A percentile compares a stretch with the other conserved stretches of the same genome.
These are phyloP conservation scores for Sphagnurus paluster DNA, from an alignment of 1,284 basidiomycete genomes.

Conservation along the genomic window DNA sequence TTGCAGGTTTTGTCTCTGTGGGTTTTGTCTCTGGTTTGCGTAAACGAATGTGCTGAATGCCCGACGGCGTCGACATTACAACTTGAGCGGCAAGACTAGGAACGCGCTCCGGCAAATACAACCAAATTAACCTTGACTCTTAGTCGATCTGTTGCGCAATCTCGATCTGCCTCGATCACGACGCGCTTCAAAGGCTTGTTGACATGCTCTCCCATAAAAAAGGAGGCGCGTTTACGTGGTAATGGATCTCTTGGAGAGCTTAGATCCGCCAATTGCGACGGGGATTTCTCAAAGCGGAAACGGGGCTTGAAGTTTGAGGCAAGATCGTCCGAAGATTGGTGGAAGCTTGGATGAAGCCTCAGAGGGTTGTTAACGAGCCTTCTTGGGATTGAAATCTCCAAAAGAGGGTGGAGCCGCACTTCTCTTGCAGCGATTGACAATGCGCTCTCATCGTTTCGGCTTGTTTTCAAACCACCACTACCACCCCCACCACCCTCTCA, in stretches of 20 bases:
- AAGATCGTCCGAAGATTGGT: slow-evolving; percentile 12
- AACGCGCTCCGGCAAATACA: slow-evolving; percentile 8
- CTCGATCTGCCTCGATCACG: slow-evolving; percentile 13
- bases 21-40: slow-evolving; percentile 47
- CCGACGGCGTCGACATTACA: slow-evolving; percentile 28
- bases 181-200: background rate
- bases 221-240: slow-evolving; percentile 12
- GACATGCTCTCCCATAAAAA: slow-evolving; percentile 5
- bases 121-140: slow-evolving; percentile 6
- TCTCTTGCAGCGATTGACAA: slow-evolving; percentile 41
- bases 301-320: slow-evolving; percentile 10
- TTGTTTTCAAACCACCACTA: slow-evolving; percentile 41
- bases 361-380: slow-evolving; percentile 19
- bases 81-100: slow-evolving; percentile 4
- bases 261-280: slow-evolving; percentile 8
- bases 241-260: slow-evolving; percentile 2
- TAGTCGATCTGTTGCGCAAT: slow-evolving; percentile 10
- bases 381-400: slow-evolving; percentile 16
- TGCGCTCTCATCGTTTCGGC: slow-evolving; percentile 31
- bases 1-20: slow-evolving; percentile 33
- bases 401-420: slow-evolving; percentile 28
- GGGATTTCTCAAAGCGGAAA: slow-evolving; percentile 7
- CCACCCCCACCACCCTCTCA: slow-evolving; percentile 21
- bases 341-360: slow-evolving; percentile 12
- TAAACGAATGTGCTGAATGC: slow-evolving; percentile 54